Evolutionary conservation across 225 moss, liverwort and hornwort genomes (phyloP).

Genomic region (Pleurozium schreberi): DNA sequence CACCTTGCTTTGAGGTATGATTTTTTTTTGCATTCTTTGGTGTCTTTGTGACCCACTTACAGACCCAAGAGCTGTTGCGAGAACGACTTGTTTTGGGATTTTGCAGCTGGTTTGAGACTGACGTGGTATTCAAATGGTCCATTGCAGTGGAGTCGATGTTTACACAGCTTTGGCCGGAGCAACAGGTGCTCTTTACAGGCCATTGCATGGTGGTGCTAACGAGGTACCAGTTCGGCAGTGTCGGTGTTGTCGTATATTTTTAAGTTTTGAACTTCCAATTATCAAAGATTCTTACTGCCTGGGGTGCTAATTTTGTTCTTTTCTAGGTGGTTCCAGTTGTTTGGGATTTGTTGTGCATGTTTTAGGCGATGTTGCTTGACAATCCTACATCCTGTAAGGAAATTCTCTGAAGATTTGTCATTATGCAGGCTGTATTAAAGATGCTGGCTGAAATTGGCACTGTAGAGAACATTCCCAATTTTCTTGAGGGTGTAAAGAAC

Average conservation of each 20-base stretch:
- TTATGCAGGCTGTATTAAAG: slow-evolving; percentile 75
- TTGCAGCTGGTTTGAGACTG: background rate
- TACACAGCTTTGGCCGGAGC: slow-evolving; percentile 87
- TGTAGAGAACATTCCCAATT: slow-evolving; percentile 76
- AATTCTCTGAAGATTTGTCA: background rate
- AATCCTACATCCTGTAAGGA: background rate
- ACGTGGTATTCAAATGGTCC: background rate
- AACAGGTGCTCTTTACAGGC: slow-evolving; percentile 82
- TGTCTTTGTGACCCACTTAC: background rate
- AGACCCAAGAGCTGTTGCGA: background rate
- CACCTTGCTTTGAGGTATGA: slow-evolving; percentile 80
- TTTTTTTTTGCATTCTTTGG: background rate
- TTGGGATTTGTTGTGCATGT: background rate
- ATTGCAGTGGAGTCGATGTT: slow-evolving; percentile 78
- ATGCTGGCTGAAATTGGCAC: slow-evolving; percentile 76
- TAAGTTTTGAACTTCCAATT: background rate
- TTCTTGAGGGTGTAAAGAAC: slow-evolving; percentile 72
- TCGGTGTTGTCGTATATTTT: background rate
- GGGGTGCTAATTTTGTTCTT: background rate
- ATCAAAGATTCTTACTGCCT: background rate
- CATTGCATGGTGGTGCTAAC: slow-evolving; percentile 89
- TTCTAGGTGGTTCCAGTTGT: background rate
- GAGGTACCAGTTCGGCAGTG: slow-evolving; percentile 32
- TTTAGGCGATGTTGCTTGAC: background rate
- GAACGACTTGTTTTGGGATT: background rate